These are phyloP conservation scores for Scutellaria galericulata DNA, from an alignment of 257 asterid species.

Conservation along the genomic window DNA sequence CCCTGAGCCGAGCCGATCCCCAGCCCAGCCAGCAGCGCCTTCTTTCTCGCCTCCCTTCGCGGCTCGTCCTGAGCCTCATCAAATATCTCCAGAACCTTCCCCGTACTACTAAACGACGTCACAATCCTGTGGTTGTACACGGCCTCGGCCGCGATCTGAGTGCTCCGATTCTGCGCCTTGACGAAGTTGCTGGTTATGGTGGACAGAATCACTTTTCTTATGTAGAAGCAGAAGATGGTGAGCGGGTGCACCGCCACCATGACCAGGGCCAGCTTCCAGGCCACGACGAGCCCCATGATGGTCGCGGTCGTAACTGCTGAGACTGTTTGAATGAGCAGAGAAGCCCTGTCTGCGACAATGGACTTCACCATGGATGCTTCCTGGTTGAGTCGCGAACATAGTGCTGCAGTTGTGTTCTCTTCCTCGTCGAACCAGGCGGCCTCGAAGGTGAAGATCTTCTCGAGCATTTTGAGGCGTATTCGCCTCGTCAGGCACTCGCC, in stretches of 20 bases:
- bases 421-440: constrained; percentile 86
- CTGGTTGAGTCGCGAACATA: constrained; percentile 64
- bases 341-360: constrained; percentile 72
- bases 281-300: constrained; percentile 68
- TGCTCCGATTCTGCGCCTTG: constrained; percentile 74
- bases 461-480: constrained; percentile 59
- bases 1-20: constrained; percentile 97
- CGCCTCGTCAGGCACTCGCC: constrained; percentile 73
- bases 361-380: constrained; percentile 88
- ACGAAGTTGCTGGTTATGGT: constrained; percentile 63
- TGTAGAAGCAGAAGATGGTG: constrained; percentile 71
- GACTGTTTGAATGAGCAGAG: constrained; percentile 62
- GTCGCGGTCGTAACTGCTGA: constrained; percentile 72
- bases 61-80: constrained; percentile 83
- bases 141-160: constrained; percentile 82
- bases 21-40: constrained; percentile 76
- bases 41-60: constrained; percentile 74
- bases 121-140: constrained; percentile 75
- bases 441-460: constrained; percentile 70
- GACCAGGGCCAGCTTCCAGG: constrained; percentile 88
- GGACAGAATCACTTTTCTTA: constrained; percentile 67
- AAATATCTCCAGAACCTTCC: constrained; percentile 66
- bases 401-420: constrained; percentile 65
- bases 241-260: constrained; percentile 92
- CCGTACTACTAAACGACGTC: constrained; percentile 68